Conservation (phyloP, 306 rosid genomes). For the Lupinus albus region DNA sequence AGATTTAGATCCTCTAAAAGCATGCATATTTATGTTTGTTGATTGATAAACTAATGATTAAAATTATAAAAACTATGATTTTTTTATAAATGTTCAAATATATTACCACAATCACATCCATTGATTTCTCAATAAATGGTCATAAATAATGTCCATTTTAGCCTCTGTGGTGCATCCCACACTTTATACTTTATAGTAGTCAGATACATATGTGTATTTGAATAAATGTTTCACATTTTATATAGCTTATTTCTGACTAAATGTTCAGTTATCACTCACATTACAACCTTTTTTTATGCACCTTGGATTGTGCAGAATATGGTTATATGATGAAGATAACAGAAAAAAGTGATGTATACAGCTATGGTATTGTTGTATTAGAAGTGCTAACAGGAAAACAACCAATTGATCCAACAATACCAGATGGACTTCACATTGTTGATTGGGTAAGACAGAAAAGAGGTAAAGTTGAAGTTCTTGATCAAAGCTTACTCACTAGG, state of each 20-base stretch:
- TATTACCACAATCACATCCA: no score
- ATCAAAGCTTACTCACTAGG: constrained; percentile 53
- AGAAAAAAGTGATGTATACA: constrained; percentile 89
- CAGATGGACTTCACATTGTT: constrained; percentile 82
- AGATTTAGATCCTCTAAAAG: no score
- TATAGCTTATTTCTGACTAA: background rate
- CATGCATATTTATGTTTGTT: no score
- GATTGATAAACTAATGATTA: no score
- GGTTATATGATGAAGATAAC: constrained; percentile 93
- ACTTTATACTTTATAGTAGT: no score
- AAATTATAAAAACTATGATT: no score
- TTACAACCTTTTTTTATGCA: background rate
- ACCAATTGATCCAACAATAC: constrained; percentile 90
- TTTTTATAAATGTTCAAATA: no score
- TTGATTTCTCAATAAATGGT: no score
- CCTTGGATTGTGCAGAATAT: constrained; percentile 57
- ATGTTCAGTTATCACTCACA: constrained; percentile 1
- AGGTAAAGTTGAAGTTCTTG: constrained; percentile 58
- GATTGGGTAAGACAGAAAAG: constrained; percentile 79
- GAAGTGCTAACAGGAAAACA: constrained; percentile 87
- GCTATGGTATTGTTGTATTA: constrained; percentile 75
- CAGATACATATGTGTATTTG: background rate
- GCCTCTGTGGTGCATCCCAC: no score
- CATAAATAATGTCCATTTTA: no score
- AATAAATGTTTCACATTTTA: constrained; percentile 6